Percentiles rank a stretch among this genome's conserved stretches.
Conservation (phyloP, 768 basidiomycete genomes). For the Sarcomyxa edulis region DNA sequence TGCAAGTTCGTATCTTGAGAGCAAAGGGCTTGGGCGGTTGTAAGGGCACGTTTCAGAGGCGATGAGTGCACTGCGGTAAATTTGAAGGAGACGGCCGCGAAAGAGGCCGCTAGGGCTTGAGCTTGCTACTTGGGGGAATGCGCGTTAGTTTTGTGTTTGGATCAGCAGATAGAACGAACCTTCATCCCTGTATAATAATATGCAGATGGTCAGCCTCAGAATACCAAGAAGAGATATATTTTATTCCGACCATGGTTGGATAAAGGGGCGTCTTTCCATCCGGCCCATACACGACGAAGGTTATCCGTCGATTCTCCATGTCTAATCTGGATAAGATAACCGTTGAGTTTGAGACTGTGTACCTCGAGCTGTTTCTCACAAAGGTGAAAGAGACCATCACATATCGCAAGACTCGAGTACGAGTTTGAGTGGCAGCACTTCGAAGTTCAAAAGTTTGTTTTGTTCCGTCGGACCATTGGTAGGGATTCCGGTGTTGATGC, state of each 20-base stretch:
- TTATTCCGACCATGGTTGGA: slow-evolving; percentile 65
- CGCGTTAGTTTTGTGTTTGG: slow-evolving; percentile 1
- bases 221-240: too few species aligned
- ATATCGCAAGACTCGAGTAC: too few species aligned
- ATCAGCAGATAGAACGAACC: slow-evolving; percentile 24
- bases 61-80: slow-evolving; percentile 63
- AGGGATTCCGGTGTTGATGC: too few species aligned
- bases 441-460: too few species aligned
- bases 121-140: slow-evolving; percentile 46
- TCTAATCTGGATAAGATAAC: slow-evolving; percentile 41
- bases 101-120: slow-evolving; percentile 50
- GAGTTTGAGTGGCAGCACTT: too few species aligned
- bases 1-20: background rate
- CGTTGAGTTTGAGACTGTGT: background rate
- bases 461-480: too few species aligned
- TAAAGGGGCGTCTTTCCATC: slow-evolving; percentile 68
- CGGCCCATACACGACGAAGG: slow-evolving; percentile 59
- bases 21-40: slow-evolving; percentile 53
- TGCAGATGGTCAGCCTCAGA: too few species aligned
- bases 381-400: slow-evolving; percentile 39
- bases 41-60: slow-evolving; percentile 55
- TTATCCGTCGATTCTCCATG: slow-evolving; percentile 81
- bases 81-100: slow-evolving; percentile 42
- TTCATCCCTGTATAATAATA: slow-evolving; percentile 41
- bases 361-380: slow-evolving; percentile 19